Conservation (phyloP, 1,139 yeast genomes). For the Suhomyces terraborum region DNA sequence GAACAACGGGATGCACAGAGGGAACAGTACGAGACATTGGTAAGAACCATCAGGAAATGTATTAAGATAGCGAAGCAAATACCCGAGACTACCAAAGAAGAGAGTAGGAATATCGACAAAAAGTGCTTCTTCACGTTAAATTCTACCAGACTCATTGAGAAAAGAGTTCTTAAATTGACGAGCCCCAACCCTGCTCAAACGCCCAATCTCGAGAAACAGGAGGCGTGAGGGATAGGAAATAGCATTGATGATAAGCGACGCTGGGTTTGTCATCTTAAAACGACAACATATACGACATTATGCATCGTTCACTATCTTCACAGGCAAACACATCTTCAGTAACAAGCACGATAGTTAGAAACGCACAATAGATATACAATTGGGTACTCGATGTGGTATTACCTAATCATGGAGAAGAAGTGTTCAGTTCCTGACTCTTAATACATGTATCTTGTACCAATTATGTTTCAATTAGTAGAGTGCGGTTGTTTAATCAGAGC, state of each 20-base stretch:
- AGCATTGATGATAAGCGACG: background rate
- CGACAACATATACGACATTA: no score
- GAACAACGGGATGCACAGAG: constrained; percentile 11
- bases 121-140: constrained; percentile 64
- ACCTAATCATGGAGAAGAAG: no score
- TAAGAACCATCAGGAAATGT: constrained; percentile 52
- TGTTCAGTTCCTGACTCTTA: no score
- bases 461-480: no score
- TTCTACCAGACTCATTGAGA: constrained; percentile 54
- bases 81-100: constrained; percentile 55
- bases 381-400: no score
- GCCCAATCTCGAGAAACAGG: background rate
- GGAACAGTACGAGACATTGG: constrained; percentile 44
- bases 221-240: no score
- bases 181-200: no score
- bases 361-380: no score
- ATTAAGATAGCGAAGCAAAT: constrained; percentile 45
- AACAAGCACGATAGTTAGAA: background rate
- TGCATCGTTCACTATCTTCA: no score
- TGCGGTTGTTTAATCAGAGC: no score
- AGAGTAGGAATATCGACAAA: constrained; percentile 61
- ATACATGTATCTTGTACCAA: no score
- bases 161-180: constrained; percentile 33
- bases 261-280: background rate
- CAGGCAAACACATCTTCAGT: background rate